A percentile compares a stretch with the other conserved stretches of the same genome.
phyloP scores from a whole-genome alignment of 495 filamentous ascomycete genomes.

The Podospora sp. region DNA sequence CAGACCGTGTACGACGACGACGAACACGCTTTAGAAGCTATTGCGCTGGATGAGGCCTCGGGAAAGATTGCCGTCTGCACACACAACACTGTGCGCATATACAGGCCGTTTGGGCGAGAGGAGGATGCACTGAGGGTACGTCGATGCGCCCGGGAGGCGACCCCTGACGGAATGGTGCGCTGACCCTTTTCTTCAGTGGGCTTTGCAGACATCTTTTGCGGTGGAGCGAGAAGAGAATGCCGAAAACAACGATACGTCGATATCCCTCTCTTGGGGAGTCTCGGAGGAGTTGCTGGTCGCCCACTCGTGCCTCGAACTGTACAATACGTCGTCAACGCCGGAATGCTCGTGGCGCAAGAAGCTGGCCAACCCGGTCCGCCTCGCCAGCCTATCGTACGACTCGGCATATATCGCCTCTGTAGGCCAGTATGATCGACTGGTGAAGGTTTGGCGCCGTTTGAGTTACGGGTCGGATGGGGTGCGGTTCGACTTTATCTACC shows the following conservation, averaged over 20 bases:
- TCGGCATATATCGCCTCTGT: slow-evolving; percentile 82
- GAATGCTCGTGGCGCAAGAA: slow-evolving; percentile 70
- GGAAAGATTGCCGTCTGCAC: slow-evolving; percentile 84
- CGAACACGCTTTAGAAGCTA: slow-evolving; percentile 66
- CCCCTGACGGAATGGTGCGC: slow-evolving; percentile 43
- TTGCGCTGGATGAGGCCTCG: slow-evolving; percentile 75
- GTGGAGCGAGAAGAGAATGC: slow-evolving; percentile 37
- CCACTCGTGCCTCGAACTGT: slow-evolving; percentile 70
- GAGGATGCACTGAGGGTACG: slow-evolving; percentile 70
- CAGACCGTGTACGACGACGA: slow-evolving; percentile 92
- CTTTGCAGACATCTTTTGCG: slow-evolving; percentile 47
- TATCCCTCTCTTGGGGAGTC: slow-evolving; percentile 83
- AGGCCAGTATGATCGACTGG: slow-evolving; percentile 75
- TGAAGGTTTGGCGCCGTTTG: slow-evolving; percentile 90
- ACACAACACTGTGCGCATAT: slow-evolving; percentile 68
- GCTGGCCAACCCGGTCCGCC: slow-evolving; percentile 72
- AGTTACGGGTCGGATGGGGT: slow-evolving; percentile 83
- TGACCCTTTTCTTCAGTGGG: slow-evolving; percentile 48
- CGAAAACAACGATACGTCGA: slow-evolving; percentile 36
- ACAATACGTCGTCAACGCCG: slow-evolving; percentile 57
- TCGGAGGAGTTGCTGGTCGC: slow-evolving; percentile 81
- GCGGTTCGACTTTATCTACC: slow-evolving; percentile 87
- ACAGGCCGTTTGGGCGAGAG: slow-evolving; percentile 71
- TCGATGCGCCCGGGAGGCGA: slow-evolving; percentile 35
- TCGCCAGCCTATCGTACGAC: slow-evolving; percentile 83